Conservation (phyloP, 2,329 filamentous ascomycete genomes). For the Paradendryphiella salina region DNA sequence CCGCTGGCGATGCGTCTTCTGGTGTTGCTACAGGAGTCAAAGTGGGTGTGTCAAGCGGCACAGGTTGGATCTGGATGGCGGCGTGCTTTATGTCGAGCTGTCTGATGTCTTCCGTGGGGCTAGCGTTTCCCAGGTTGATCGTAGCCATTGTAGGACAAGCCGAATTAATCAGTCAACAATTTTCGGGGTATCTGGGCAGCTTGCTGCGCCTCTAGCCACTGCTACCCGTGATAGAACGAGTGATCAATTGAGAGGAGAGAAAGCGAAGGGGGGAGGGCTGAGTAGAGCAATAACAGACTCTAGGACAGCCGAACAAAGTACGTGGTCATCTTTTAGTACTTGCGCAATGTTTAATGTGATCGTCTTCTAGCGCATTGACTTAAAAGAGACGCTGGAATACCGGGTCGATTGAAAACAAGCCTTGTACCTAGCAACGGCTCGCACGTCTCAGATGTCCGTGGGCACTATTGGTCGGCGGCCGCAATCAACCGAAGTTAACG, state of each 20-base stretch:
- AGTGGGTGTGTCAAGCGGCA: conserved; percentile 30
- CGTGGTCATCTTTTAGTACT: conserved; percentile 47
- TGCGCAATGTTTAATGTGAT: conserved; percentile 21
- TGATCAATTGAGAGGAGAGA: neutral
- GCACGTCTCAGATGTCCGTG: conserved; percentile 34
- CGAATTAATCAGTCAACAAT: conserved; percentile 22
- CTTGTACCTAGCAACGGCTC: conserved; percentile 44
- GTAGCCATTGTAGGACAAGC: conserved; percentile 37
- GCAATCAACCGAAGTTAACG: conserved; percentile 41
- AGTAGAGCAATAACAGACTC: conserved; percentile 18
- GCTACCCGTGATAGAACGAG: conserved; percentile 15
- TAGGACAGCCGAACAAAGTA: conserved; percentile 29
- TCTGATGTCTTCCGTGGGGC: conserved; percentile 30
- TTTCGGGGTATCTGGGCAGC: conserved; percentile 31
- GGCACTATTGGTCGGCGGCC: conserved; percentile 39
- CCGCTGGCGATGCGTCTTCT: conserved; percentile 29
- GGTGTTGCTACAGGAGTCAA: conserved; percentile 38
- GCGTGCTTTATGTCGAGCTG: conserved; percentile 41
- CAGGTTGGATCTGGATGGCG: conserved; percentile 35
- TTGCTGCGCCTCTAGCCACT: conserved; percentile 35
- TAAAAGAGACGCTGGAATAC: conserved; percentile 39
- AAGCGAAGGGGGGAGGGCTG: conserved; percentile 13
- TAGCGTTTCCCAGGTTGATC: conserved; percentile 36
- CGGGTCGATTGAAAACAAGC: conserved; percentile 44
- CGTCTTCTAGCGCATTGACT: conserved; percentile 37